A percentile compares a stretch with the other conserved stretches of the same genome.
These are phyloP conservation scores for Paramecium primaurelia DNA, from an alignment of 73 alveolate species.

Conservation along the genomic window DNA sequence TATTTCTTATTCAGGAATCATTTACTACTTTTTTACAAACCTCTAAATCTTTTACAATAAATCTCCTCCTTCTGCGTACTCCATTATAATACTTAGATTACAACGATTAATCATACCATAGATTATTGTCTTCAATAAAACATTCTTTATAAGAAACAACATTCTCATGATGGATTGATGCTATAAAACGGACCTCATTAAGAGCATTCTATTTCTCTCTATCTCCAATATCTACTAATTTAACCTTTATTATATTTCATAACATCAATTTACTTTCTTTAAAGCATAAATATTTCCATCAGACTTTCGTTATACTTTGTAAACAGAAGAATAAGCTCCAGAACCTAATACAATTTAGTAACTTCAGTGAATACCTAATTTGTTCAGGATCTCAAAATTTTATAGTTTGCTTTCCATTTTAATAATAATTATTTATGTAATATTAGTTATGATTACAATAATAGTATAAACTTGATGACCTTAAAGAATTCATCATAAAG, in stretches of 20 bases:
- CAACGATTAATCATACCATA: conserved; percentile 44
- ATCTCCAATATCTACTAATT: conserved; percentile 56
- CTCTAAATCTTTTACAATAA: conserved; percentile 65
- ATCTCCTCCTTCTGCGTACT: conserved; percentile 81
- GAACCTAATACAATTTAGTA: conserved; percentile 20
- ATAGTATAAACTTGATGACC: neutral
- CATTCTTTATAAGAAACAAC: conserved; percentile 53
- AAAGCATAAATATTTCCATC: conserved; percentile 65
- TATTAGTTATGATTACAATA: neutral
- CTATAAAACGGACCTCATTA: conserved; percentile 68
- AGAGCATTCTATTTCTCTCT: conserved; percentile 64
- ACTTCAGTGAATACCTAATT: neutral
- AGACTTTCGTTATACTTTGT: conserved; percentile 56
- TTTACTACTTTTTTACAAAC: conserved; percentile 62
- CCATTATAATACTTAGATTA: conserved; percentile 71
- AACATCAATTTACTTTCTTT: conserved; percentile 10
- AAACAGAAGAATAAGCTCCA: conserved; percentile 66
- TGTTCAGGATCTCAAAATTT: conserved; percentile 25
- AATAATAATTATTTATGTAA: neutral
- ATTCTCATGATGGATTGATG: conserved; percentile 64
- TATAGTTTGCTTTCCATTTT: conserved; percentile 32
- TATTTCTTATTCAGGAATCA: conserved; percentile 74
- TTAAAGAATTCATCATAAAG: neutral
- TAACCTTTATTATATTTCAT: conserved; percentile 17
- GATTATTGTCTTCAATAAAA: conserved; percentile 44